Evolutionary conservation across 768 basidiomycete species (phyloP).

Genomic region (Russula sp.): DNA sequence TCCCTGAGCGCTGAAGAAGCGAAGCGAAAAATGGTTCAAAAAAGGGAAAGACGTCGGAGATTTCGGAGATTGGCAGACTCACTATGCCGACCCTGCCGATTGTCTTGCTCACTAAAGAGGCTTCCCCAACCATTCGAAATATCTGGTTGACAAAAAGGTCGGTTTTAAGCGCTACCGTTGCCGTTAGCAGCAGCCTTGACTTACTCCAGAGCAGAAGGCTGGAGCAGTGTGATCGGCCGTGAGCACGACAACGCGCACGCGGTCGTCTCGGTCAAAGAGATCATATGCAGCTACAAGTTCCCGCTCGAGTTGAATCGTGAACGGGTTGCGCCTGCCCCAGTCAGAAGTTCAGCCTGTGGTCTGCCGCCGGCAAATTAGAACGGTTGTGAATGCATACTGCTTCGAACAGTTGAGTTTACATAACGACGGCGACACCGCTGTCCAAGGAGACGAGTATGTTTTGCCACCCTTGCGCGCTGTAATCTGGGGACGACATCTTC

Average conservation of each 20-base stretch:
- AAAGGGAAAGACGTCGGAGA: too few species aligned
- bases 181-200: conserved; percentile 6
- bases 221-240: conserved; percentile 45
- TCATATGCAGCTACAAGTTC: conserved; percentile 41
- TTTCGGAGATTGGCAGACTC: too few species aligned
- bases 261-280: conserved; percentile 44
- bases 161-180: neutral
- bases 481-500: conserved; percentile 16
- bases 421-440: conserved; percentile 37
- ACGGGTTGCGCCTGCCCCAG: conserved; percentile 40
- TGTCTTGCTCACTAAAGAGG: conserved; percentile 33
- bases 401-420: conserved; percentile 42
- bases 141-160: conserved; percentile 35
- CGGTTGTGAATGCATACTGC: conserved; percentile 30
- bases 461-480: conserved; percentile 30
- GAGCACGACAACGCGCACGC: conserved; percentile 43
- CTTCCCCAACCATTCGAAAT: conserved; percentile 41
- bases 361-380: neutral
- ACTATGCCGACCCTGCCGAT: conserved; percentile 44
- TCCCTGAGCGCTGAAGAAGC: conserved; percentile 39
- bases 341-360: neutral
- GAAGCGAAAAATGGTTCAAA: too few species aligned
- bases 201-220: conserved; percentile 50
- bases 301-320: conserved; percentile 28
- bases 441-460: conserved; percentile 39